A percentile compares a stretch with the other conserved stretches of the same genome.
Evolutionary conservation across 1,284 basidiomycete species (phyloP).

Genomic region (Austroboletus olivaceoglutinosus): DNA sequence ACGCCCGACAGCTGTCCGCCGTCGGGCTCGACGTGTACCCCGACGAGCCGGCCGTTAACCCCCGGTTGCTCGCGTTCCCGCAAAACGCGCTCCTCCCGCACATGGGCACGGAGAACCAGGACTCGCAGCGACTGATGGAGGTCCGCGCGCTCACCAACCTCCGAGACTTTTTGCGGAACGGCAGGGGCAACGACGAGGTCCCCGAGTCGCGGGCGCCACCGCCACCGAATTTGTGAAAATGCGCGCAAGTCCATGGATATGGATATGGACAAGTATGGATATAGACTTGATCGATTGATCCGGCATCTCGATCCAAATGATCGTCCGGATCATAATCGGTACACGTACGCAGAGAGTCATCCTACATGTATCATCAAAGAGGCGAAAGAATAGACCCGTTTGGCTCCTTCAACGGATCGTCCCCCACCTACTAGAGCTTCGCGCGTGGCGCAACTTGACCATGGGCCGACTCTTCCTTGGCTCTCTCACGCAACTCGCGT

Average conservation of each 20-base stretch:
- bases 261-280: too few species aligned
- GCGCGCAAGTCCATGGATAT: too few species aligned
- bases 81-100: conserved; percentile 86
- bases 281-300: too few species aligned
- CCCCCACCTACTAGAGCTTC: conserved; percentile 6
- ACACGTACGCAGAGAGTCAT: neutral
- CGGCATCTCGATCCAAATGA: neutral
- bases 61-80: conserved; percentile 73
- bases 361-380: neutral
- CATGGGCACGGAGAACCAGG: conserved; percentile 85
- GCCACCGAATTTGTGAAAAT: neutral
- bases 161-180: conserved; percentile 61
- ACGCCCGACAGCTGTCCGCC: conserved; percentile 57
- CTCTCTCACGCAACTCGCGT: conserved; percentile 57
- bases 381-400: neutral
- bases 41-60: conserved; percentile 84
- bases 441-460: conserved; percentile 21
- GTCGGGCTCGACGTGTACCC: conserved; percentile 91
- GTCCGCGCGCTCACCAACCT: conserved; percentile 72
- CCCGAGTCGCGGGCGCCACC: conserved; percentile 48
- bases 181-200: conserved; percentile 64
- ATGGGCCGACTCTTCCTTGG: conserved; percentile 45
- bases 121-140: conserved; percentile 83
- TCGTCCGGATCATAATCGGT: neutral
- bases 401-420: too few species aligned